Evolutionary conservation across 768 basidiomycete genomes (phyloP), one percentile per base, ranked within the genome.

Genomic region (Leccinellum luteum): DNA sequence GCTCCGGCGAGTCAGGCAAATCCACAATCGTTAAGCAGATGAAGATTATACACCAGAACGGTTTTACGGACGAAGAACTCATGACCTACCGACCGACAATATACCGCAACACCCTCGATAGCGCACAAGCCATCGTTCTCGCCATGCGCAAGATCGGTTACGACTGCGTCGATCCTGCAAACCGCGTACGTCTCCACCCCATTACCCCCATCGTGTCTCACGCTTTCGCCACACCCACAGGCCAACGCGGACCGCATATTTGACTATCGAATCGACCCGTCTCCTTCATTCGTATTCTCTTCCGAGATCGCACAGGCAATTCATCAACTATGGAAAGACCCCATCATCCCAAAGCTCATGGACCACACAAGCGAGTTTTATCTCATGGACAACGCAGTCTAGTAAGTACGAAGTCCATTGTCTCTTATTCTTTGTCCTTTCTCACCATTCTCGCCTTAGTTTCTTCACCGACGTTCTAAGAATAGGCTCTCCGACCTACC

Each of bases 11-110:
- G 77, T 92, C 90, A 1, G 96, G 95, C 6, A 98, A 98, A 75
- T 87, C 85, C 4, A 98, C 95, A 0, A 93, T 98, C 62, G 94
- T 97, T 34, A 98, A 98, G 71, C 95, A 98, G 73, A 97, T 98
- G 94, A 97, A 96, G 80, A 95, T 98, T 57, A 94, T 98, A 50
- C 91, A 98, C 71, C 91, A 96, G 71, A 85, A 87, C 60, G 95
- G 95, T 13, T 98, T 94, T 74, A 83, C 86, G 3, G 73, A 75
- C 8, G 82, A 88, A 0, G 94, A 97, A 70, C 83, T 93, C 27
- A 78, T 86, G 58, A 79, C 84, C 3, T 96, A 85, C 76, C 79
- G 89, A 19, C 82, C 86, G 0, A 86, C 87, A 30, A 86, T 98
- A 49, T 93, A 89, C 74, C 85, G 85, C 65, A 90, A 96, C 71